Percentiles rank a stretch among this genome's conserved stretches.
phyloP scores from a whole-genome alignment of 441 rosid genomes.

The Dalechampia spathulata region DNA sequence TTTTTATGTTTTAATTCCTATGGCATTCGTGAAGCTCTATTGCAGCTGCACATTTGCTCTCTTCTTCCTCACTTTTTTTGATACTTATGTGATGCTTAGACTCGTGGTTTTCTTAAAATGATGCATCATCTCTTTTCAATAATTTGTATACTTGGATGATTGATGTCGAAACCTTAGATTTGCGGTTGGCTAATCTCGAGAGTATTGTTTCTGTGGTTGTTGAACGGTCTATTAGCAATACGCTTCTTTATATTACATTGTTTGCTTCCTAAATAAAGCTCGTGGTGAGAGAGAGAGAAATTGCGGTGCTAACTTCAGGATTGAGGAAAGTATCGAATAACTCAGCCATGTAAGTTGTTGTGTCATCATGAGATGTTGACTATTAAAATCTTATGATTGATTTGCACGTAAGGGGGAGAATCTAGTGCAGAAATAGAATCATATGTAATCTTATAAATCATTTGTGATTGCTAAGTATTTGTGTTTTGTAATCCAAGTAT shows the following conservation, averaged over 20 bases:
- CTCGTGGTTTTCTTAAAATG: constrained; percentile 10
- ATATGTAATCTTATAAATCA: constrained; percentile 3
- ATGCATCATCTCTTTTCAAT: constrained; percentile 1
- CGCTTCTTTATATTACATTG: constrained; percentile 2
- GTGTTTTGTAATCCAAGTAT: neutral
- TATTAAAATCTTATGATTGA: constrained; percentile 15
- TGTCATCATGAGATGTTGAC: constrained; percentile 20
- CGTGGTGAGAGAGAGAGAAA: neutral
- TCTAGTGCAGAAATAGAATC: neutral
- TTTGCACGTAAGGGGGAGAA: constrained; percentile 15
- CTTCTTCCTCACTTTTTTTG: too few relatives aligned
- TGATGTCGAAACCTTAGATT: constrained; percentile 13
- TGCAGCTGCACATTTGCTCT: neutral
- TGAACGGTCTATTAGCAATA: constrained; percentile 25
- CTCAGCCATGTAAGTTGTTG: constrained; percentile 11
- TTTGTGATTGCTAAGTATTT: neutral
- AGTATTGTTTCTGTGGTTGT: constrained; percentile 23
- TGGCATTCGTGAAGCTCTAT: neutral
- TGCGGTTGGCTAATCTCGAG: constrained; percentile 22
- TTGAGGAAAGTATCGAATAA: constrained; percentile 15
- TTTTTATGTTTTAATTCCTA: too few relatives aligned
- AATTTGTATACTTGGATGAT: constrained; percentile 14
- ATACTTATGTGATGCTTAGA: neutral
- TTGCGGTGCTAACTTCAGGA: constrained; percentile 2
- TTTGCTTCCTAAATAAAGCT: neutral